Evolutionary conservation across 495 filamentous ascomycete species (phyloP).

Genomic region (Cairneyella variabilis): DNA sequence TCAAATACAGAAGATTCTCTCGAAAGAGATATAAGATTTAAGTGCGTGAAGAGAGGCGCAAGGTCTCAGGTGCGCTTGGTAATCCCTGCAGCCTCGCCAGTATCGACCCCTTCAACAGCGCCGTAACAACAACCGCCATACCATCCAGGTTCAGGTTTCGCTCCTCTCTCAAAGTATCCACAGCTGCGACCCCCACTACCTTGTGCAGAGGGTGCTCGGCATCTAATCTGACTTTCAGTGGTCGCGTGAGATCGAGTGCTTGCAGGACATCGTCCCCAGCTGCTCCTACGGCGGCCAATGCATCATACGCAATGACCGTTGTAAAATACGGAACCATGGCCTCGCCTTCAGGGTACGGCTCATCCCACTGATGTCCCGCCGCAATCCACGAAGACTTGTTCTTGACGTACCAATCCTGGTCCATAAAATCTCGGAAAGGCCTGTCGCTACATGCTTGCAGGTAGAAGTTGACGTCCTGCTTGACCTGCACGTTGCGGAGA

Average conservation of each 20-base stretch:
- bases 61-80: too few relatives aligned
- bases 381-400: slow-evolving; percentile 16
- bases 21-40: too few relatives aligned
- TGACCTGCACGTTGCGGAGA: slow-evolving; percentile 14
- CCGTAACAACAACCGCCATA: slow-evolving; percentile 9
- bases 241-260: slow-evolving; percentile 9
- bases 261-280: slow-evolving; percentile 18
- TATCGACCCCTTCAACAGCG: slow-evolving; percentile 10
- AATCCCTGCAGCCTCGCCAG: slow-evolving; percentile 6
- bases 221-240: slow-evolving; percentile 2
- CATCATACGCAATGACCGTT: slow-evolving; percentile 22
- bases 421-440: slow-evolving; percentile 18
- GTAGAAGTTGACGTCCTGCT: slow-evolving; percentile 24
- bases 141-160: slow-evolving; percentile 3
- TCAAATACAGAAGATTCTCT: too few relatives aligned
- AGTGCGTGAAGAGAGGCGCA: too few relatives aligned
- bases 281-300: slow-evolving; percentile 21
- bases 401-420: slow-evolving; percentile 19
- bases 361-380: slow-evolving; percentile 9
- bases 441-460: not conserved
- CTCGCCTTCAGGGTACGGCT: slow-evolving; percentile 13
- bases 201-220: slow-evolving; percentile 9
- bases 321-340: slow-evolving; percentile 17
- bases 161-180: not conserved
- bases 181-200: slow-evolving; percentile 6